Base-by-base conservation (phyloP, 176 grass and related monocot species). In the Ananas comosus region DNA sequence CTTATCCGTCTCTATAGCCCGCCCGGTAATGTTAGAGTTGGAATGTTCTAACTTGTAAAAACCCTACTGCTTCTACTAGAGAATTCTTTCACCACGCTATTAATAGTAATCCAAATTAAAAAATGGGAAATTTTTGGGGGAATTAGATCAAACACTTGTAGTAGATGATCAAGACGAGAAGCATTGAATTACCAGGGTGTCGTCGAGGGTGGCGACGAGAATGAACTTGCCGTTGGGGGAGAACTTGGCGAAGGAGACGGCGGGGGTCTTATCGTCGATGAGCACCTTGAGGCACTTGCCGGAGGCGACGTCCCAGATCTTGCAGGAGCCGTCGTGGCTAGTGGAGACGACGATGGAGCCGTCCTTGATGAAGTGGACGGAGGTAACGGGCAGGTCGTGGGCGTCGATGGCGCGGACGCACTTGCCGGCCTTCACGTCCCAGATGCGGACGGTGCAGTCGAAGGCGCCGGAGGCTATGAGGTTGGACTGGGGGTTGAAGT, bases 191-290 rank as follows among this genome's bases (percentile, higher is more conserved):
- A 97, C 89, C 84, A 92, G 82, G 51, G 86, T 85, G 54, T 97
- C 84, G 51, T 97, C 93, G 2, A 92, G 82, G 70, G 80, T 83
- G 65, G 86, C 86, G 2, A 97, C 77, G 2, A 90, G 93, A 64
- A 97, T 85, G 54, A 92, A 97, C 65, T 97, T 92, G 67, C 93
- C 89, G 69, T 97, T 92, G 13, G 89, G 93, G 21, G 89, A 92
- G 89, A 92, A 97, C 78, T 92, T 97, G 10, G 86, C 71, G 76
- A 92, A 97, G 10, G 93, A 92, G 27, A 97, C 89, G 0, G 84
- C 80, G 0, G 93, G 89, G 16, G 70, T 79, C 78, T 92, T 92
- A 9, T 89, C 86, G 9, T 92, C 93, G 48, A 97, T 88, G 50
- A 97, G 86, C 9, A 86, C 86, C 79, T 97, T 97, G 50, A 92